Evolutionary conservation across 192 early-diverging fungal species (phyloP).

Genomic region (Coemansia asiatica): DNA sequence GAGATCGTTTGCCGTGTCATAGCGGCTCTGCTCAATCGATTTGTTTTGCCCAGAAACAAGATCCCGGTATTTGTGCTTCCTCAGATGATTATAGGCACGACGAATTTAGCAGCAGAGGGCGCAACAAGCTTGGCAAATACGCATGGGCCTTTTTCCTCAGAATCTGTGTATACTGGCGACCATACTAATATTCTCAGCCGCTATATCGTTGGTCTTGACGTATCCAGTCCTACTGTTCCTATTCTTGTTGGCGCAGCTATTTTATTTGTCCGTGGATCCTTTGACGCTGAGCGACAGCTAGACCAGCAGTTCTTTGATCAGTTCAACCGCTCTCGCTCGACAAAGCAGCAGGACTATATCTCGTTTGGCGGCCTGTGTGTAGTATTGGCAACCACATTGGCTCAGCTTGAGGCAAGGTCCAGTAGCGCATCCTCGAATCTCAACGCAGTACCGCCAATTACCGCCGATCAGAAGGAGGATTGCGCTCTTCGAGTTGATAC

Average conservation of each 20-base stretch:
- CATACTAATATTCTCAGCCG: constrained; percentile 31
- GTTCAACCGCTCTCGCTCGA: not conserved
- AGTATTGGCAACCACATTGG: not conserved
- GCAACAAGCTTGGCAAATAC: constrained; percentile 40
- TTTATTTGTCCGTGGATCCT: constrained; percentile 15
- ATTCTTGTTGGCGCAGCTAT: constrained; percentile 12
- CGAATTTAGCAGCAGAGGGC: constrained; percentile 42
- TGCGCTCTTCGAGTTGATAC: not conserved
- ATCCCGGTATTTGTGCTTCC: constrained; percentile 39
- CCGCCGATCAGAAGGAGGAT: too few relatives aligned
- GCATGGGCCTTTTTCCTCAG: constrained; percentile 47
- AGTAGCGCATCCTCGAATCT: not conserved
- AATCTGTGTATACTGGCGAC: constrained; percentile 26
- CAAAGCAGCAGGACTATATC: not conserved
- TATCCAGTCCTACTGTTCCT: constrained; percentile 25
- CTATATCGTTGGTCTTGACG: constrained; percentile 34
- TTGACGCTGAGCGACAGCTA: not conserved
- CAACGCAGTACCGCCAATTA: too few relatives aligned
- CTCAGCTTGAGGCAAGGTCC: not conserved
- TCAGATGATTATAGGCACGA: constrained; percentile 49
- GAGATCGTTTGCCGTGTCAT: constrained; percentile 29
- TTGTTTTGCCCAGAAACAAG: constrained; percentile 19
- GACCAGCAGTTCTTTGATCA: not conserved
- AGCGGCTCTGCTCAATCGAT: constrained; percentile 26
- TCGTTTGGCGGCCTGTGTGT: not conserved